Conservation (phyloP, 805 yeast species). For the Wickerhamiella dianesei region DNA sequence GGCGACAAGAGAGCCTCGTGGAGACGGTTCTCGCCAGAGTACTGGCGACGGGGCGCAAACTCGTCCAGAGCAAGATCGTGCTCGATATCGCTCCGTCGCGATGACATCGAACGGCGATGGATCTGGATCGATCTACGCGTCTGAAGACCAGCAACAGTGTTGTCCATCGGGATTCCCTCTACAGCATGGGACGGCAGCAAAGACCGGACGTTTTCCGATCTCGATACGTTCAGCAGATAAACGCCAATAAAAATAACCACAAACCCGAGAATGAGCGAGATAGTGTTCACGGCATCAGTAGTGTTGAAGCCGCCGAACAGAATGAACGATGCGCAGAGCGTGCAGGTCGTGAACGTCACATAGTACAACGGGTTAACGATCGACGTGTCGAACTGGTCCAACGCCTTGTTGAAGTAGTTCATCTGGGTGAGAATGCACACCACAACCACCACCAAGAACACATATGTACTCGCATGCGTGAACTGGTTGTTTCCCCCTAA, state of each 20-base stretch:
- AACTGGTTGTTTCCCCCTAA: conserved; percentile 78
- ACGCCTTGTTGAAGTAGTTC: conserved; percentile 87
- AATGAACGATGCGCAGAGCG: conserved; percentile 73
- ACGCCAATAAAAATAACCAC: conserved; percentile 80
- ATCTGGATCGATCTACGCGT: conserved; percentile 65
- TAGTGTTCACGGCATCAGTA: conserved; percentile 60
- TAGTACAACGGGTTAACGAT: conserved; percentile 84
- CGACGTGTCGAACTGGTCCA: conserved; percentile 85
- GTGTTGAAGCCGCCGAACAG: conserved; percentile 80
- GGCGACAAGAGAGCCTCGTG: conserved; percentile 11
- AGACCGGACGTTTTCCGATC: conserved; percentile 30
- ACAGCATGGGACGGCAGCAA: conserved; percentile 37
- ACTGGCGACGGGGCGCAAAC: conserved; percentile 5
- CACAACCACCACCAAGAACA: conserved; percentile 63
- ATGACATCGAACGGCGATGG: conserved; percentile 27
- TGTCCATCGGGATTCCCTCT: conserved; percentile 69
- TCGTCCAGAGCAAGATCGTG: conserved; percentile 7
- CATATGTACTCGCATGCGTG: conserved; percentile 68
- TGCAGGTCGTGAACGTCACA: conserved; percentile 82
- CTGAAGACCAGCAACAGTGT: conserved; percentile 65
- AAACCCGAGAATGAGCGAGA: conserved; percentile 73
- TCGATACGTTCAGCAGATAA: conserved; percentile 62
- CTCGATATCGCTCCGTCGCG: conserved; percentile 5
- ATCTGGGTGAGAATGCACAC: conserved; percentile 79
- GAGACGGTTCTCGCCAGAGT: conserved; percentile 9